These are phyloP conservation scores for Sporothrix globosa DNA, from an alignment of 2,329 filamentous ascomycete genomes.

Conservation along the genomic window DNA sequence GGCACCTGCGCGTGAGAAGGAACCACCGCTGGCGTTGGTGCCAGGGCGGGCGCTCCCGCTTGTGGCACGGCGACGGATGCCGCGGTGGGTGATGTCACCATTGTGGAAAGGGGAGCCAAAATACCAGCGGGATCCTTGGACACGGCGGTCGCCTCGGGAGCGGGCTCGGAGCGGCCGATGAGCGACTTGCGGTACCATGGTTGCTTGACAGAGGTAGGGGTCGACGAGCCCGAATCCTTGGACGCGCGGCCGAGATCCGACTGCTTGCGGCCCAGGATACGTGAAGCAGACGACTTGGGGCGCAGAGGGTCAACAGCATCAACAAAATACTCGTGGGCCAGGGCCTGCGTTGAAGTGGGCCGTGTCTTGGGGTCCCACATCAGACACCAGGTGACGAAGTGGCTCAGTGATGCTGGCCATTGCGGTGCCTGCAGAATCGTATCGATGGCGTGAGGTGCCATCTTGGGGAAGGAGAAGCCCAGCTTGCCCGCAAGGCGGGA, in stretches of 20 bases:
- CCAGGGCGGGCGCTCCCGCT: conserved; percentile 13
- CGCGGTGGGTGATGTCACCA: conserved; percentile 10
- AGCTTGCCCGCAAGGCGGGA: conserved; percentile 91
- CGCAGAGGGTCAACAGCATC: conserved; percentile 90
- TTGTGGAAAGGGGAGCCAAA: conserved; percentile 16
- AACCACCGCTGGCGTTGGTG: conserved; percentile 23
- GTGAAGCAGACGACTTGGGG: conserved; percentile 86
- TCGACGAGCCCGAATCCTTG: conserved; percentile 63
- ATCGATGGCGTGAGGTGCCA: conserved; percentile 96
- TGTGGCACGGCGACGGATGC: not conserved
- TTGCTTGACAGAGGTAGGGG: conserved; percentile 74
- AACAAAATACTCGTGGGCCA: conserved; percentile 91
- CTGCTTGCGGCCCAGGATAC: conserved; percentile 84
- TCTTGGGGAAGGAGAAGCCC: conserved; percentile 98
- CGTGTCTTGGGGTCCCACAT: conserved; percentile 97
- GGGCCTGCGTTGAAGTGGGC: conserved; percentile 89
- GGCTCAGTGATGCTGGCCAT: conserved; percentile 84
- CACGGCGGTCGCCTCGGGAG: conserved; percentile 48
- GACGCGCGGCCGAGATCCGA: conserved; percentile 74
- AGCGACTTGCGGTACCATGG: conserved; percentile 98
- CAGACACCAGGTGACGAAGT: conserved; percentile 97
- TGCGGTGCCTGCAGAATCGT: conserved; percentile 87
- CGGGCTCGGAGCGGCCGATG: conserved; percentile 74
- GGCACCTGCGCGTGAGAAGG: conserved; percentile 28
- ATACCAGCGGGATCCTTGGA: conserved; percentile 27